A percentile compares a stretch with the other conserved stretches of the same genome.
Conservation (phyloP, 164 flowering plant genomes). For the Aristolochia fimbriata region DNA sequence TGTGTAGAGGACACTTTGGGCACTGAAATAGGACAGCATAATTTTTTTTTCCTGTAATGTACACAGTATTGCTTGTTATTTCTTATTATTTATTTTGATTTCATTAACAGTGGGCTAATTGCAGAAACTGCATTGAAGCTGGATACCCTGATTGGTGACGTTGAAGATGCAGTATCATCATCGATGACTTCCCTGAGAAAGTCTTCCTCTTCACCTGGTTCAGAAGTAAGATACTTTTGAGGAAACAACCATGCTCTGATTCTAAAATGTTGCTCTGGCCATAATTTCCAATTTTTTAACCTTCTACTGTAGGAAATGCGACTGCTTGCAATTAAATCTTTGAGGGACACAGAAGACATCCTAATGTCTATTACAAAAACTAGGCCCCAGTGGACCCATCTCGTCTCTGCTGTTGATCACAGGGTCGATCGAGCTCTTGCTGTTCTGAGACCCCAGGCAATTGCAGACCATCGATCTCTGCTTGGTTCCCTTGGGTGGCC, state of each 20-base stretch:
- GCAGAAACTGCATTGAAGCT: constrained; percentile 87
- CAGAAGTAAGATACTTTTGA: constrained; percentile 45
- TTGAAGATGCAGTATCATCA: constrained; percentile 89
- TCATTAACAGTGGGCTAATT: constrained; percentile 5
- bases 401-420: constrained; percentile 87
- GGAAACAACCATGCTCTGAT: too few species aligned
- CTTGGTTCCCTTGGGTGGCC: constrained; percentile 97
- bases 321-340: constrained; percentile 47
- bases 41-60: background rate
- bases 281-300: background rate
- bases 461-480: constrained; percentile 79
- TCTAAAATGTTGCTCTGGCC: constrained; percentile 1
- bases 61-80: background rate
- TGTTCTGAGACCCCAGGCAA: constrained; percentile 82
- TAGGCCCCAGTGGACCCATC: constrained; percentile 67
- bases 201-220: constrained; percentile 21
- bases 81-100: background rate
- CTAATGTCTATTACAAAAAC: constrained; percentile 46
- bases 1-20: too few species aligned
- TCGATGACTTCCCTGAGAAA: constrained; percentile 46
- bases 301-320: constrained; percentile 40
- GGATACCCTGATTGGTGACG: constrained; percentile 76
- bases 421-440: constrained; percentile 91
- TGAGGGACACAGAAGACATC: constrained; percentile 54
- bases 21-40: background rate